Evolutionary conservation across 257 asterid species (phyloP).

Genomic region (Agastache rugosa): DNA sequence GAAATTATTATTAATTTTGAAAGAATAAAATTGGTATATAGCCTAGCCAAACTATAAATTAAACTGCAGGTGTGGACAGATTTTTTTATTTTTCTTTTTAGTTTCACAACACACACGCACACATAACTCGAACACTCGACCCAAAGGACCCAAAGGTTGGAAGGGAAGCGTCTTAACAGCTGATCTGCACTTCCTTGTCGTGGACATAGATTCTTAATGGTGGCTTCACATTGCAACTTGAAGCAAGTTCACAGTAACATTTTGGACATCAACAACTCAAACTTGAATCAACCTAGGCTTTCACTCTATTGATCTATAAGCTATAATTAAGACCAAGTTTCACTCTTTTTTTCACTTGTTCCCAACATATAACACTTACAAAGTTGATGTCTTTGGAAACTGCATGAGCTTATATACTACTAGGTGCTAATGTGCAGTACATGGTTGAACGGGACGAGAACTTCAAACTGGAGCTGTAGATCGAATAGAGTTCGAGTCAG

Average conservation of each 20-base stretch:
- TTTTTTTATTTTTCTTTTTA: no score
- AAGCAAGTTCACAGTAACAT: not conserved
- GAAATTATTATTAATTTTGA: no score
- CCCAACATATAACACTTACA: constrained; percentile 11
- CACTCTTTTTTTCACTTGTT: not conserved
- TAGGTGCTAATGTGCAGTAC: constrained; percentile 32
- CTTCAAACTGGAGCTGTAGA: constrained; percentile 38
- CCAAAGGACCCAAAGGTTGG: no score
- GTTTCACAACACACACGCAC: no score
- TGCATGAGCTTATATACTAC: constrained; percentile 26
- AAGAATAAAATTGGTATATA: no score
- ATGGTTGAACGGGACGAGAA: constrained; percentile 29
- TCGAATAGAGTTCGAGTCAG: constrained; percentile 38
- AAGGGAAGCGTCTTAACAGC: no score
- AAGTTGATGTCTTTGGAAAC: constrained; percentile 23
- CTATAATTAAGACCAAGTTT: constrained; percentile 19
- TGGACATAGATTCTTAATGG: constrained; percentile 19
- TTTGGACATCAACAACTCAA: constrained; percentile 18
- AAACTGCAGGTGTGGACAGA: not conserved
- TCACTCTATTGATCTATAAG: constrained; percentile 4
- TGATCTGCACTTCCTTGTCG: no score
- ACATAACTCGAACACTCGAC: no score
- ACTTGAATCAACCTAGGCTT: constrained; percentile 10
- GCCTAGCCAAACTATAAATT: not conserved
- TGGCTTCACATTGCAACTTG: constrained; percentile 4